These are phyloP conservation scores for Xylaria nigripes DNA, from an alignment of 495 filamentous ascomycete species.

Conservation along the genomic window DNA sequence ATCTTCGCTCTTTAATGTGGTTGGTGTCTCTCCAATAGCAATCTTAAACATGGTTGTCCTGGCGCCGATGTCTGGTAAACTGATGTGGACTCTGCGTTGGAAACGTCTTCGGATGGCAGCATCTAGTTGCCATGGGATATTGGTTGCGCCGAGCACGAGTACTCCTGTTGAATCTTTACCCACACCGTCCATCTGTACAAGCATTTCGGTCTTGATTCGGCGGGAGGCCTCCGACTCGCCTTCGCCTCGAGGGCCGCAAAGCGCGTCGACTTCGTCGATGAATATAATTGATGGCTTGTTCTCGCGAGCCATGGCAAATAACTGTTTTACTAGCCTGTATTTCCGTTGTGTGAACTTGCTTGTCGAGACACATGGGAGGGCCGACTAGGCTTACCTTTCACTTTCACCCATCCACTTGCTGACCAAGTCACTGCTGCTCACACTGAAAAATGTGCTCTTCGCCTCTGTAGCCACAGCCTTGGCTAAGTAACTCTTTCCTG, in stretches of 20 bases:
- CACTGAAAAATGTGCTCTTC: constrained; percentile 99
- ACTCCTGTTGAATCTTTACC: constrained; percentile 91
- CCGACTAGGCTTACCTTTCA: constrained; percentile 64
- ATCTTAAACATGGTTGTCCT: constrained; percentile 97
- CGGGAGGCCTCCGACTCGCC: constrained; percentile 95
- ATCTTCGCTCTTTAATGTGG: constrained; percentile 70
- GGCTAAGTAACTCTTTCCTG: constrained; percentile 92
- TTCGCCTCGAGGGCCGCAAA: constrained; percentile 93
- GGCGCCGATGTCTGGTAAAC: constrained; percentile 76
- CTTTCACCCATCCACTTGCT: constrained; percentile 99
- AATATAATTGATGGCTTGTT: constrained; percentile 99
- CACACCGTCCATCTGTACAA: constrained; percentile 99
- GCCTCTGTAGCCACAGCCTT: constrained; percentile 98
- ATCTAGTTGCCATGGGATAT: constrained; percentile 98
- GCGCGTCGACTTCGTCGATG: constrained; percentile 96
- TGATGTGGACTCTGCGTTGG: constrained; percentile 92
- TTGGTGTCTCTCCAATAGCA: constrained; percentile 82
- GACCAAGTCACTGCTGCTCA: constrained; percentile 92
- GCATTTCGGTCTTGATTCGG: constrained; percentile 95
- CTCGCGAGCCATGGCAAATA: constrained; percentile 96
- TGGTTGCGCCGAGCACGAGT: constrained; percentile 91
- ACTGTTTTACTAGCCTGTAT: constrained; percentile 81
- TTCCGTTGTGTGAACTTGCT: constrained; percentile 1
- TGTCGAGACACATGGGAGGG: not conserved
- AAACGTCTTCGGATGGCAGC: constrained; percentile 96